These are phyloP conservation scores for Cystobasidium ongulense DNA, from an alignment of 768 basidiomycete species.

Conservation along the genomic window DNA sequence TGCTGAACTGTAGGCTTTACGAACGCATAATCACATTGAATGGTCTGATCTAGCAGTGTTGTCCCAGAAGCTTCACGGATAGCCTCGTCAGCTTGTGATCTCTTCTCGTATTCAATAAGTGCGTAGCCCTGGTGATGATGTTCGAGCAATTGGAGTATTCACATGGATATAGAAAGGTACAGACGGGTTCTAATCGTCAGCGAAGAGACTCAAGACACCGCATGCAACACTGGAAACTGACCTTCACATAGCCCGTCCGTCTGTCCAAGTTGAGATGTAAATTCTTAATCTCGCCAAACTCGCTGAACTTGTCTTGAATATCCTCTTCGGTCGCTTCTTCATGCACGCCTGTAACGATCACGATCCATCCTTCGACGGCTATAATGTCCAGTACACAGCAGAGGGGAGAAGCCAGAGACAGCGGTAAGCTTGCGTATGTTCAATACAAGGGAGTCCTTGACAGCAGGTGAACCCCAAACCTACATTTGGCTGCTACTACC, in stretches of 20 bases:
- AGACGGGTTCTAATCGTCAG: neutral
- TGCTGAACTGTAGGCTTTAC: conserved; percentile 57
- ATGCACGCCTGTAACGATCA: conserved; percentile 89
- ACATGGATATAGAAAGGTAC: too few relatives aligned
- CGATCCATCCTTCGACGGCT: conserved; percentile 99
- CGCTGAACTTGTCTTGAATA: conserved; percentile 87
- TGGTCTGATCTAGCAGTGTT: conserved; percentile 68
- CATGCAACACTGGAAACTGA: too few relatives aligned
- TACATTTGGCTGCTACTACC: conserved; percentile 26
- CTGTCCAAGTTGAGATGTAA: conserved; percentile 93
- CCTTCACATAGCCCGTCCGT: conserved; percentile 97
- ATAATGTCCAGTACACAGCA: neutral
- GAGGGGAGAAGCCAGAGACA: neutral
- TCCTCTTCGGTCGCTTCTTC: conserved; percentile 99
- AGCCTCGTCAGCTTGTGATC: conserved; percentile 85
- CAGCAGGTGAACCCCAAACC: neutral
- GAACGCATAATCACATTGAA: conserved; percentile 89
- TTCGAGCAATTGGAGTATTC: too few relatives aligned
- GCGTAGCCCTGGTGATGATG: conserved; percentile 73
- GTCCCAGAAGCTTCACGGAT: conserved; percentile 83
- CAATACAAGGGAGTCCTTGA: too few relatives aligned
- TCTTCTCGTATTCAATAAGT: conserved; percentile 91
- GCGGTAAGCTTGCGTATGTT: neutral
- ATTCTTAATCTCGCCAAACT: conserved; percentile 96
- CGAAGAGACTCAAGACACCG: neutral